phyloP scores from a whole-genome alignment of 306 rosid genomes.

The Sicyos baderoa region DNA sequence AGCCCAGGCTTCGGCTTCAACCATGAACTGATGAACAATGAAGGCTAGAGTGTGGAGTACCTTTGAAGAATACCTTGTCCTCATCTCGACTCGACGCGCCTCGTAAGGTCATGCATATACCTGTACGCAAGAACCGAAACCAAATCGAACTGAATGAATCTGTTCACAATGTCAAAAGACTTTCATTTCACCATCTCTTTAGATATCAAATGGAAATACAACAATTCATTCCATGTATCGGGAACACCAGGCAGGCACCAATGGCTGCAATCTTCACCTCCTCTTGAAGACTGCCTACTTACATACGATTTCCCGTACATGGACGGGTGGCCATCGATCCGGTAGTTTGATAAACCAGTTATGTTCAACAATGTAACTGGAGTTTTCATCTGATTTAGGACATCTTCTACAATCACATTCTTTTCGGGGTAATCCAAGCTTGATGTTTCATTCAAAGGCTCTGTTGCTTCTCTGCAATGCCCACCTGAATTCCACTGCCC shows the following conservation, averaged over 20 bases:
- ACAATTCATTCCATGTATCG: slow-evolving; percentile 71
- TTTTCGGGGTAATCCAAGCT: slow-evolving; percentile 36
- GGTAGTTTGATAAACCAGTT: slow-evolving; percentile 58
- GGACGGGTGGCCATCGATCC: slow-evolving; percentile 85
- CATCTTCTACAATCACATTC: slow-evolving; percentile 48
- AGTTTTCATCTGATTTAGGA: slow-evolving; percentile 59
- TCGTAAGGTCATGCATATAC: too few relatives aligned
- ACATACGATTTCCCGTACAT: slow-evolving; percentile 46
- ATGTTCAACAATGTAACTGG: slow-evolving; percentile 62
- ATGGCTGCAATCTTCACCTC: slow-evolving; percentile 85
- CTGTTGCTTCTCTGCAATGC: slow-evolving; percentile 62
- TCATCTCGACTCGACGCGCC: too few relatives aligned
- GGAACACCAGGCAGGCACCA: slow-evolving; percentile 99
- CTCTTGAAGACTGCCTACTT: slow-evolving; percentile 23
- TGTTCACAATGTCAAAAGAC: slow-evolving; percentile 3
- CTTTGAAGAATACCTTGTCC: background rate
- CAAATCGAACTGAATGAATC: slow-evolving; percentile 21
- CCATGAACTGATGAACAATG: background rate
- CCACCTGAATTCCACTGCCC: slow-evolving; percentile 95
- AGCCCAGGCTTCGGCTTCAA: background rate
- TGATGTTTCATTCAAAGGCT: slow-evolving; percentile 43
- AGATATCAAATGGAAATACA: slow-evolving; percentile 51
- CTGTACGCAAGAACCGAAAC: background rate
- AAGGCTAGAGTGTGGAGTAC: background rate
- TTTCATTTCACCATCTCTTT: slow-evolving; percentile 17